Percentiles rank a stretch among this genome's conserved stretches.
phyloP scores from a whole-genome alignment of 441 rosid genomes.

The Erysimum pusillum region DNA sequence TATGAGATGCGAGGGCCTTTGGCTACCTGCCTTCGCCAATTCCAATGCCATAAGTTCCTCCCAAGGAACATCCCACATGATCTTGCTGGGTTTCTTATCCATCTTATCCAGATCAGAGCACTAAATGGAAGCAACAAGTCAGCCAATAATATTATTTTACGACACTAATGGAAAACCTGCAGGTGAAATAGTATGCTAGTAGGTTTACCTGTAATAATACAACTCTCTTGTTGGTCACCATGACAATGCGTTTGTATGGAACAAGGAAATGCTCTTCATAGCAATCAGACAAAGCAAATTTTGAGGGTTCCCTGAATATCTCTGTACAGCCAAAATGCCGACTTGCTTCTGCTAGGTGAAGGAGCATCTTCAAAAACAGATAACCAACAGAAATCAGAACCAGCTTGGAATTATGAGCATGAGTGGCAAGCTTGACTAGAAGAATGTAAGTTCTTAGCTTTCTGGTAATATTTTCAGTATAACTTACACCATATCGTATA shows the following conservation, averaged over 20 bases:
- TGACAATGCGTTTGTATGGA: conserved; percentile 80
- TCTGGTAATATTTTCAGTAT: conserved; percentile 6
- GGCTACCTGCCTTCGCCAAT: conserved; percentile 88
- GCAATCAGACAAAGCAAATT: conserved; percentile 90
- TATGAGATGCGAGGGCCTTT: conserved; percentile 86
- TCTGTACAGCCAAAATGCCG: conserved; percentile 92
- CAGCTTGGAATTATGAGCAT: conserved; percentile 28
- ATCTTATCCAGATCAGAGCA: conserved; percentile 77
- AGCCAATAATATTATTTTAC: conserved; percentile 21
- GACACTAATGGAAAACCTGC: conserved; percentile 21
- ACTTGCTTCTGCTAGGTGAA: conserved; percentile 95
- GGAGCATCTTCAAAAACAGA: conserved; percentile 76
- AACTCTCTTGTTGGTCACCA: conserved; percentile 88
- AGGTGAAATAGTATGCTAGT: conserved; percentile 33
- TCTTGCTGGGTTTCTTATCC: conserved; percentile 94
- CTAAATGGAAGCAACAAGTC: conserved; percentile 53
- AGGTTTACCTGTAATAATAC: conserved; percentile 84
- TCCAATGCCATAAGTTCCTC: conserved; percentile 94
- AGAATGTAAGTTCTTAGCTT: conserved; percentile 20
- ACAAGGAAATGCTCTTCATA: conserved; percentile 90
- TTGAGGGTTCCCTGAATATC: conserved; percentile 96
- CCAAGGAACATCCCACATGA: conserved; percentile 99
- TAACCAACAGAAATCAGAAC: conserved; percentile 16
- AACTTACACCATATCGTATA: conserved; percentile 9
- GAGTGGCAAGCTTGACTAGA: conserved; percentile 18